Percentiles rank a stretch among this genome's conserved stretches.
Conservation (phyloP, 2,329 filamentous ascomycete species). For the Lasiodiplodia hormozganensis region DNA sequence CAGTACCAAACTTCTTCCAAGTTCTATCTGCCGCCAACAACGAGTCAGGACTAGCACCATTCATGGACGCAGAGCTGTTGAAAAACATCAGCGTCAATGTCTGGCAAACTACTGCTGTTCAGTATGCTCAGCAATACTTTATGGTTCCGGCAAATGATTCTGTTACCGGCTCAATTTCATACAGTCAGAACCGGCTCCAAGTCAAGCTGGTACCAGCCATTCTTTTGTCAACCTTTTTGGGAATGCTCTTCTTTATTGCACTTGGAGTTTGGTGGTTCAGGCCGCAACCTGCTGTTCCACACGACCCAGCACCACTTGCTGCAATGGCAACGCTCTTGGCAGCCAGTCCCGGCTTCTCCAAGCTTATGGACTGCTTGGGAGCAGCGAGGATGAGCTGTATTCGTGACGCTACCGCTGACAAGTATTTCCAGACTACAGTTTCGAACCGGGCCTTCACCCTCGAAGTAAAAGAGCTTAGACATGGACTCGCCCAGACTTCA, state of each 20-base stretch:
- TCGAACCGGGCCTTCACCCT: background rate
- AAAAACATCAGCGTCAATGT: background rate
- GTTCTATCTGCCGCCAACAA: background rate
- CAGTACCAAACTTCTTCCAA: background rate
- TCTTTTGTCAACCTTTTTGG: background rate
- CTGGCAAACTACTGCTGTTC: background rate
- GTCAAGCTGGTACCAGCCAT: background rate
- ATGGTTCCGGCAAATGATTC: background rate
- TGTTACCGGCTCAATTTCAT: background rate
- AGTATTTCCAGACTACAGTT: background rate
- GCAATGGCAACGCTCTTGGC: background rate
- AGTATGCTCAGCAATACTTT: background rate
- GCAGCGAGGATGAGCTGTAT: background rate
- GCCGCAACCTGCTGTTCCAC: background rate
- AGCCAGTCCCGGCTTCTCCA: conserved; percentile 3
- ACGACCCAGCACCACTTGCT: conserved; percentile 3
- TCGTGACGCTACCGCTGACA: background rate
- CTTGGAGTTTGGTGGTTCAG: conserved; percentile 1
- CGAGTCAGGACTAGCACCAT: background rate
- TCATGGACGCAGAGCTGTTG: background rate
- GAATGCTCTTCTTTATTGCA: background rate
- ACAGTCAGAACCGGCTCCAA: background rate
- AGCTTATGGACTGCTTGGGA: background rate
- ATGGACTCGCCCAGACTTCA: background rate
- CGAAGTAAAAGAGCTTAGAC: background rate